Evolutionary conservation across 2,329 filamentous ascomycete genomes (phyloP), one percentile per base, ranked within the genome.

Genomic region (Stemphylium beticola): DNA sequence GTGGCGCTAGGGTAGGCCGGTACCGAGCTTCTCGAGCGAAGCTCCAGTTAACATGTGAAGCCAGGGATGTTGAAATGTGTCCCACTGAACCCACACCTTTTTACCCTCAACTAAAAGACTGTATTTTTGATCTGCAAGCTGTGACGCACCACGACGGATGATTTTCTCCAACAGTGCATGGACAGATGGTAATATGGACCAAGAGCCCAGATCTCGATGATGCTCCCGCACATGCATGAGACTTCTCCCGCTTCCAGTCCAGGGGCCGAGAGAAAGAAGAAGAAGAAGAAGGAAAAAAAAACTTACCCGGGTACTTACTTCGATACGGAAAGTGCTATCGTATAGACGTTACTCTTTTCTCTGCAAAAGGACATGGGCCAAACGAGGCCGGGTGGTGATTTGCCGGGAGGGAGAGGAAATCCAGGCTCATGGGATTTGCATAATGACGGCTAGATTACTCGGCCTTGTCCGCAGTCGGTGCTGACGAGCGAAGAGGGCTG

Each of bases 1-100:
- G 49, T 45, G 43, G 52, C 55, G 57, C 60, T 63, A 63, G 53
- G 55, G 54, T 57, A 51, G 49, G 59, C 61, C 49, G 32, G 54
- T 53, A 56, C 51, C 41, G 53, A 45, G 32, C 32, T 38, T 38
- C 24, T 49, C 47, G 33, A 3, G 33, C 14, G 14, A 36, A 15
- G 15, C 15, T 24, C 22, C 49, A 49, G 62, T 55, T 58, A 55
- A 60, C 58, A 60, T 60, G 61, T 41, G 55, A 61, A 51, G 61
- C 22, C 47, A 64, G 62, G 60, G 60, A 59, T 47, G 49, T 22
- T 37, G 41, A 46, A 49, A 51, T 33, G 7, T 26, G 18, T n/a
- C n/a, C 33, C 31, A 33, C 31, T n/a, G 31, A 33, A 33, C 31
- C n/a, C 33, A 24, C 22, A 24, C 22, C 22, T 24, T 7, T 24